phyloP scores from a whole-genome alignment of 805 yeast species.

The Ogataea parapolymorpha region DNA sequence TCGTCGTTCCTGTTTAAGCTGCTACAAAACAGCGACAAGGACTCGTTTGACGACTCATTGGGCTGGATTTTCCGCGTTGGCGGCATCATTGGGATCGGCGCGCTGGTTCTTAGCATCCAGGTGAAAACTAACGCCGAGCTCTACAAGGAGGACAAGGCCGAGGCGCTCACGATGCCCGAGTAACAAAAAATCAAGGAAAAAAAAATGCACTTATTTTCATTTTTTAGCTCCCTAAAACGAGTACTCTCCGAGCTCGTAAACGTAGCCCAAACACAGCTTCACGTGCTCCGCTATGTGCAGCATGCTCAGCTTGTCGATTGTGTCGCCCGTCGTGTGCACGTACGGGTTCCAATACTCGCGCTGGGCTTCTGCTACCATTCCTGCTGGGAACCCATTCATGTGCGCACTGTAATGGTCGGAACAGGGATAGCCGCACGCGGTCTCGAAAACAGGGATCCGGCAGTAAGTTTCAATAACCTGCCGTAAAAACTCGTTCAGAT shows the following conservation, averaged over 20 bases:
- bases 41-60: slow-evolving; percentile 39
- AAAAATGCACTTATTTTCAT: too few species aligned
- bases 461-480: slow-evolving; percentile 59
- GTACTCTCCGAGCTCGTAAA: slow-evolving; percentile 54
- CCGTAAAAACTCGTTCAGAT: slow-evolving; percentile 59
- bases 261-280: slow-evolving; percentile 70
- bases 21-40: slow-evolving; percentile 29
- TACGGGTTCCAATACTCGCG: slow-evolving; percentile 61
- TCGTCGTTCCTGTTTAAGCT: slow-evolving; percentile 45
- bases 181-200: neutral
- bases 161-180: slow-evolving; percentile 1
- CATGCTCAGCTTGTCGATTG: slow-evolving; percentile 74
- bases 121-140: slow-evolving; percentile 42
- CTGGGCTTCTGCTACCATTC: slow-evolving; percentile 77
- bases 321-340: slow-evolving; percentile 77
- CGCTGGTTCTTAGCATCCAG: slow-evolving; percentile 39
- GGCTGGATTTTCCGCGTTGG: slow-evolving; percentile 60
- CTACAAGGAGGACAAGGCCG: slow-evolving; percentile 32
- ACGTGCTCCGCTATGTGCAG: slow-evolving; percentile 80
- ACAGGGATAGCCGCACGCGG: slow-evolving; percentile 88
- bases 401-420: slow-evolving; percentile 89
- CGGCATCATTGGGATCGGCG: slow-evolving; percentile 48
- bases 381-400: slow-evolving; percentile 79
- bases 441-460: slow-evolving; percentile 65
- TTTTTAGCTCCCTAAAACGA: neutral